A percentile compares a stretch with the other conserved stretches of the same genome.
phyloP scores from a whole-genome alignment of 495 filamentous ascomycete genomes.

The Niebla homalea region DNA sequence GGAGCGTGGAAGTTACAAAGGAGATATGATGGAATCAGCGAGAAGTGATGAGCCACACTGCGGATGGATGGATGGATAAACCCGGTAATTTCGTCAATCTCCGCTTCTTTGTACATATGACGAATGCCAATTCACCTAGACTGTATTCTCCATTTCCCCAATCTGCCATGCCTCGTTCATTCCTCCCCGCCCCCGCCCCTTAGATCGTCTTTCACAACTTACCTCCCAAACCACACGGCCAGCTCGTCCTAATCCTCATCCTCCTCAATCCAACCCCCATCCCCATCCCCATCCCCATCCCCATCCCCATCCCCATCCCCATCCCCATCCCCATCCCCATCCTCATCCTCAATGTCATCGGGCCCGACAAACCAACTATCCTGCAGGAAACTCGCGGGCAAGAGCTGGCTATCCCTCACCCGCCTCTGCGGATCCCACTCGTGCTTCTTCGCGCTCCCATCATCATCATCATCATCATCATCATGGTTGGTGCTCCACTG shows the following conservation, averaged over 20 bases:
- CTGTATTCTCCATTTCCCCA: too few species aligned
- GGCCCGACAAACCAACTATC: constrained; percentile 33
- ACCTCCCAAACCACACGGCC: too few species aligned
- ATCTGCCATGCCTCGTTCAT: too few species aligned
- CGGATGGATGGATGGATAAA: background rate
- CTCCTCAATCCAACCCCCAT: constrained; percentile 23
- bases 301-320: constrained; percentile 31
- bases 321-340: constrained; percentile 15
- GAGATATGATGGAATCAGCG: background rate
- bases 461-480: background rate
- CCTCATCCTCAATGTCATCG: constrained; percentile 24
- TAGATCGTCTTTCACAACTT: too few species aligned
- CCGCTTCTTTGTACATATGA: too few species aligned
- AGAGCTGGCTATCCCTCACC: constrained; percentile 33
- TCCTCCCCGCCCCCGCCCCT: background rate
- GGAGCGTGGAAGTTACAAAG: background rate
- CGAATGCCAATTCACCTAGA: too few species aligned
- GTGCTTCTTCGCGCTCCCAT: constrained; percentile 3
- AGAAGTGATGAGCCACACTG: background rate
- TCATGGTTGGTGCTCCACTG: too few species aligned
- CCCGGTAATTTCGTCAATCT: background rate
- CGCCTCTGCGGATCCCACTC: constrained; percentile 13
- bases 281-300: constrained; percentile 29
- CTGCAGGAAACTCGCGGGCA: constrained; percentile 39
- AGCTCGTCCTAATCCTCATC: background rate